These are phyloP conservation scores for Coleophoma eucalyptorum DNA, from an alignment of 2,329 filamentous ascomycete species.

Conservation along the genomic window DNA sequence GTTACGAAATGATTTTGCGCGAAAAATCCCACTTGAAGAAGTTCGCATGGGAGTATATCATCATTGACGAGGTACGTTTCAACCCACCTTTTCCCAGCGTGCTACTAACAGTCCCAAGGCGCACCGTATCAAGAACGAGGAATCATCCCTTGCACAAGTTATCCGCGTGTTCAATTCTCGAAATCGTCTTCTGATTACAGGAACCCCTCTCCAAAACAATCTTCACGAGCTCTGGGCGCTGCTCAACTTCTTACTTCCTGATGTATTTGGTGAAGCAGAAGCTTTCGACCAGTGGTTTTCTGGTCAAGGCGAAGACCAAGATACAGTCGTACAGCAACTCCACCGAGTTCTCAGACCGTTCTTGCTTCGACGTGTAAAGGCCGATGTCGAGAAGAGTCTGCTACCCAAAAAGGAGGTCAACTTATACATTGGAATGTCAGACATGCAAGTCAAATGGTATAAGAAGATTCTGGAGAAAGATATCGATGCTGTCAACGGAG, in stretches of 20 bases:
- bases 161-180: conserved; percentile 95
- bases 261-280: conserved; percentile 94
- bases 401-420: conserved; percentile 97
- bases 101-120: conserved; percentile 37
- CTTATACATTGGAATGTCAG: conserved; percentile 95
- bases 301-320: conserved; percentile 82
- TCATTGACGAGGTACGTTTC: conserved; percentile 76
- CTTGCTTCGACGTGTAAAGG: conserved; percentile 92
- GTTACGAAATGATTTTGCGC: conserved; percentile 97
- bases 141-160: conserved; percentile 93
- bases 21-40: conserved; percentile 95
- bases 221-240: conserved; percentile 96
- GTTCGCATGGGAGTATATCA: conserved; percentile 99
- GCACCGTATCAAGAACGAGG: conserved; percentile 98
- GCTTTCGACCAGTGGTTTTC: conserved; percentile 99
- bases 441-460: conserved; percentile 99
- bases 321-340: conserved; percentile 92
- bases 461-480: conserved; percentile 99
- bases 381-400: conserved; percentile 95
- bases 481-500: conserved; percentile 97
- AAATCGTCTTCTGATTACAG: conserved; percentile 92
- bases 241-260: conserved; percentile 94
- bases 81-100: not conserved
- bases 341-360: conserved; percentile 92
- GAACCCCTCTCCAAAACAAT: conserved; percentile 96